Evolutionary conservation across 2,329 filamentous ascomycete genomes (phyloP), one percentile per base, ranked within the genome.

Genomic region (Botrytis tulipae): DNA sequence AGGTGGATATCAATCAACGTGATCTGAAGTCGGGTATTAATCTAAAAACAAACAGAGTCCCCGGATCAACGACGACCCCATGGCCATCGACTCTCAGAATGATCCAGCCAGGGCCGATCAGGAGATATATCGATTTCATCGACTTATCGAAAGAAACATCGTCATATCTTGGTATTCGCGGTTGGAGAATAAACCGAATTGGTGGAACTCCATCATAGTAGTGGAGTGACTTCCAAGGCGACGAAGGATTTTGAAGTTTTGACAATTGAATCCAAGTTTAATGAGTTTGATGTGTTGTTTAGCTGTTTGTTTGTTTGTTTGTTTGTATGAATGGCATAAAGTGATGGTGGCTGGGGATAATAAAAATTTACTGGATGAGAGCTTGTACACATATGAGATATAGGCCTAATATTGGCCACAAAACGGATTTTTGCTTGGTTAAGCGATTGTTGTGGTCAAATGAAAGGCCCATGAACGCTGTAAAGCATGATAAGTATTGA

Each of bases 351-450:
- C 10, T 42, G 35, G 40, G 42, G 25, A 20, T 4, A 20, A 63
- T 25, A 16, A 51, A 29, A 68, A 54, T 25, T 18, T 32, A 68
- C 66, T 68, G 66, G 48, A 68, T 42, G 66, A 57, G 66, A 68
- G n/a, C 66, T 68, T 68, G 66, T 57, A 57, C 66, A 68, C 66
- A 68, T 68, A 16, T 57, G 48, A 44, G 25, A 57, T 25, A 57
- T 16, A 68, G 48, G 66, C 48, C 48, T 54, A 4, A 68, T 20
- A 42, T n/a, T 57, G 48, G 48, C 48, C 66, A 37, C 48, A 54
- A 7, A 29, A 57, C 22, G 35, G 10, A 57, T 29, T 68, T 68
- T 42, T n/a, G 65, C 35, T 68, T 42, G 25, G 51, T 68, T 68
- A 68, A 16, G 48, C 35, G 35, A 57, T 68, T 42, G 66, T 57